Evolutionary conservation across 1,284 basidiomycete genomes (phyloP).

Genomic region (Malassezia nana): DNA sequence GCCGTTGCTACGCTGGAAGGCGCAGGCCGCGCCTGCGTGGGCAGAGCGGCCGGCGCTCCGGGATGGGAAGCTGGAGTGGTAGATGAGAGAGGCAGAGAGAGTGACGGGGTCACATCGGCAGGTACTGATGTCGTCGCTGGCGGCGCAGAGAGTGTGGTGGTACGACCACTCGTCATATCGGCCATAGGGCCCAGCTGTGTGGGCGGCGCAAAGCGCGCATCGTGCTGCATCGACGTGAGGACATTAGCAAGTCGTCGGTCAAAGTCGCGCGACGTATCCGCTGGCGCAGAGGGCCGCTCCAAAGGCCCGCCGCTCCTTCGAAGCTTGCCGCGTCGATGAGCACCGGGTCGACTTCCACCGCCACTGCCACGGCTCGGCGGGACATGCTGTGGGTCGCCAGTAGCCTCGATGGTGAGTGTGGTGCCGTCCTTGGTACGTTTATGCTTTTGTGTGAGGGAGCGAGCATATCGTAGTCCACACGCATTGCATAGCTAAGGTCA

Average conservation of each 20-base stretch:
- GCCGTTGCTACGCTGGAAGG: too few relatives aligned
- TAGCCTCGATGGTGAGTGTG: slow-evolving; percentile 29
- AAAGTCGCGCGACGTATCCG: neutral
- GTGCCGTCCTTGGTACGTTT: slow-evolving; percentile 34
- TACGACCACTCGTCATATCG: too few relatives aligned
- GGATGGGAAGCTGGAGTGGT: neutral
- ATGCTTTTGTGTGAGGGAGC: slow-evolving; percentile 34
- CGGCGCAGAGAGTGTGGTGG: too few relatives aligned
- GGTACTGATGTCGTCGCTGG: too few relatives aligned
- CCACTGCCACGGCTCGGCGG: slow-evolving; percentile 35
- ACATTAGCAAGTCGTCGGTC: neutral
- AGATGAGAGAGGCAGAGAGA: too few relatives aligned
- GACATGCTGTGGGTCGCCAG: slow-evolving; percentile 29
- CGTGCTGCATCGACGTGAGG: neutral
- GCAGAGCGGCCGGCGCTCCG: too few relatives aligned
- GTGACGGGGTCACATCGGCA: too few relatives aligned
- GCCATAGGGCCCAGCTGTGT: neutral
- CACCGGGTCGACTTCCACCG: slow-evolving; percentile 31
- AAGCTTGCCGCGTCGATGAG: slow-evolving; percentile 21
- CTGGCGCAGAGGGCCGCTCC: too few relatives aligned
- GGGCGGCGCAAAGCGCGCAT: neutral
- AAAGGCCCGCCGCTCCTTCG: neutral
- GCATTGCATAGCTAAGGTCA: slow-evolving; percentile 36
- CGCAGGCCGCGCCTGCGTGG: too few relatives aligned
- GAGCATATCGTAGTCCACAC: slow-evolving; percentile 43